These are phyloP conservation scores for Clausena lansium DNA, from an alignment of 345 rosid species.

Conservation along the genomic window DNA sequence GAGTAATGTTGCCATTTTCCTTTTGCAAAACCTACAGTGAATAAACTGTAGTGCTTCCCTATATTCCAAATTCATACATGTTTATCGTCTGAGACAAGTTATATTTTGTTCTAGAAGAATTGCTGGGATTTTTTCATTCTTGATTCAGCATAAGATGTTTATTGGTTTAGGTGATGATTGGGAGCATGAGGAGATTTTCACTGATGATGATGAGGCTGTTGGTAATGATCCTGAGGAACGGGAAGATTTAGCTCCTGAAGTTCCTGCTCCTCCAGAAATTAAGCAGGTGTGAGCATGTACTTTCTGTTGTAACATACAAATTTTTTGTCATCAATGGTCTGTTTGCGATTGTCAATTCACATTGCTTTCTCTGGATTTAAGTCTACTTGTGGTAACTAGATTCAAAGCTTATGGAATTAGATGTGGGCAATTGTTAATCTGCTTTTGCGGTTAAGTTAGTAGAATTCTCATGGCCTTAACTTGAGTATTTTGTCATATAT, in stretches of 20 bases:
- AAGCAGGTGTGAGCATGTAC: conserved; percentile 54
- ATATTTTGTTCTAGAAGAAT: not conserved
- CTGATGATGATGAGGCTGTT: conserved; percentile 98
- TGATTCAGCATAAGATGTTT: conserved; percentile 12
- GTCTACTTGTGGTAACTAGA: not conserved
- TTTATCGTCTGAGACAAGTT: not conserved
- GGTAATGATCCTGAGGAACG: conserved; percentile 91
- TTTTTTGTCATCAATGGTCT: not conserved
- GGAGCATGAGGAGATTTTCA: conserved; percentile 99
- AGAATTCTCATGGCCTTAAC: not conserved
- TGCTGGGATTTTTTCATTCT: not conserved
- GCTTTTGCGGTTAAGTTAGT: not conserved
- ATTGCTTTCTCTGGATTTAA: not conserved
- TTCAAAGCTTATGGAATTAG: not conserved
- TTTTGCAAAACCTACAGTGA: not conserved
- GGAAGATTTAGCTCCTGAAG: conserved; percentile 90
- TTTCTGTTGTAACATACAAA: conserved; percentile 5
- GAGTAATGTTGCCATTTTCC: not conserved
- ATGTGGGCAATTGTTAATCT: not conserved
- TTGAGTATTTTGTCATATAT: not conserved
- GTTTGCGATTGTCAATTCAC: not conserved
- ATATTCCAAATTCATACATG: not conserved
- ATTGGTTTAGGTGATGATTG: conserved; percentile 81
- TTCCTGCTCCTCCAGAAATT: conserved; percentile 97
- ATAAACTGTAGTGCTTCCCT: not conserved